These are phyloP conservation scores for Quercus wislizeni DNA, from an alignment of 306 rosid genomes.

Conservation along the genomic window DNA sequence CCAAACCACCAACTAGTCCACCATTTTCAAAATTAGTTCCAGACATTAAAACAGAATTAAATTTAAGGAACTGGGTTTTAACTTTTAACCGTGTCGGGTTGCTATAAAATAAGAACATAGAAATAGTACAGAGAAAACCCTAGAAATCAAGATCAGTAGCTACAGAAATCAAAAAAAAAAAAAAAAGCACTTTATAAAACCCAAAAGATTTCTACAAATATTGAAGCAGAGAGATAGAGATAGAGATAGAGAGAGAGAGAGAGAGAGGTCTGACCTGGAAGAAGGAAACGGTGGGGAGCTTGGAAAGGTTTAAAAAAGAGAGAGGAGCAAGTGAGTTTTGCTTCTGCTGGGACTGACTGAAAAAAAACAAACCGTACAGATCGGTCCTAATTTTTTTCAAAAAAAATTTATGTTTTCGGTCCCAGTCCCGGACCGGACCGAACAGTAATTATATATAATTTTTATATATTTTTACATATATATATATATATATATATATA, in stretches of 20 bases:
- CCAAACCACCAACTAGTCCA: background rate
- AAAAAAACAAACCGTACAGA: no score
- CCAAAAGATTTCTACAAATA: background rate
- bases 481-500: no score
- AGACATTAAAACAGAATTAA: background rate
- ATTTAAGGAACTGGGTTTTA: background rate
- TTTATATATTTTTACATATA: no score
- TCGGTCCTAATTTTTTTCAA: no score
- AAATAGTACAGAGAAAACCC: background rate
- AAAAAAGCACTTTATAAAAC: no score
- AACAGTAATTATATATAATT: no score
- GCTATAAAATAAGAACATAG: background rate
- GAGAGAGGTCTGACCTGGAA: background rate
- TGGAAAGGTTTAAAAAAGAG: background rate
- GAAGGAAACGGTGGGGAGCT: background rate
- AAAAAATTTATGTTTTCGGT: no score
- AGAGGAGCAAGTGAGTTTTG: no score
- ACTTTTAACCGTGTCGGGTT: no score
- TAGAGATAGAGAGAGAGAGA: background rate
- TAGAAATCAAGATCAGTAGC: background rate
- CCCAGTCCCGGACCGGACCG: no score
- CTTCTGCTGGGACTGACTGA: no score
- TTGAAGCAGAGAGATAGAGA: background rate
- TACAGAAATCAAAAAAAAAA: background rate
- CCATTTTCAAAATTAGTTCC: background rate